Base-by-base conservation (phyloP, 2,329 filamentous ascomycete species). In the Pseudogymnoascus sp. region DNA sequence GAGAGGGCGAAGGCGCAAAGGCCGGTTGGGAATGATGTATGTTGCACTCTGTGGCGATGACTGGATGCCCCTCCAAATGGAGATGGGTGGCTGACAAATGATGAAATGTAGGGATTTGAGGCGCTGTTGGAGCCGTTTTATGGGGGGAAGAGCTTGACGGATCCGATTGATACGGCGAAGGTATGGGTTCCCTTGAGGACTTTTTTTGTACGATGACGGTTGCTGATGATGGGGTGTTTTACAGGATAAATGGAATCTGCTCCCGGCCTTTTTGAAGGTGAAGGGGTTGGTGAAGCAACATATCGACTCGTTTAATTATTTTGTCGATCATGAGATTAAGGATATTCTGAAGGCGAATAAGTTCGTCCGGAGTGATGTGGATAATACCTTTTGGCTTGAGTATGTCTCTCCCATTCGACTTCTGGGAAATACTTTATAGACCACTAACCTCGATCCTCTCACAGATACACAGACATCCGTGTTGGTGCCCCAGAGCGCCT, bases 201-300 rank as follows among this genome's bases (percentile, higher is more conserved):
- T 41, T 45, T 67, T 66, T 71, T 54, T 4, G 63, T 65, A 11
- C 6, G 25, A 43, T 39, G 36, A 61, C 16, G n/a, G 16, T 57
- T 57, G n/a, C 51, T 57, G 16, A 57, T 14, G 16, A 57, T 34
- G 51, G 51, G 51, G 69, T 37, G 85, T 81, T 63, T 83, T 81
- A 70, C 83, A 90, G 72, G 95, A 99, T 79, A 99, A 99, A 81
- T 97, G 93, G 85, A 96, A 98, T 75, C 82, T 99, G 45, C 79
- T 99, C 28, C 96, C 95, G 0, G 95, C 95, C n/a, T 99, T 99
- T 76, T 80, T 99, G 65, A 97, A 97, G 77, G 93, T 97, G 72
- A 99, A 99, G 78, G 85, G 93, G 64, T 81, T 97, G 64, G 93
- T 97, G 62, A 97, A 97, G 77, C 93, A 98, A 80, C 84, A 81